Percentiles rank a stretch among this genome's conserved stretches.
phyloP scores from a whole-genome alignment of 495 filamentous ascomycete species.

The Melanomma pulvis-pyrius region DNA sequence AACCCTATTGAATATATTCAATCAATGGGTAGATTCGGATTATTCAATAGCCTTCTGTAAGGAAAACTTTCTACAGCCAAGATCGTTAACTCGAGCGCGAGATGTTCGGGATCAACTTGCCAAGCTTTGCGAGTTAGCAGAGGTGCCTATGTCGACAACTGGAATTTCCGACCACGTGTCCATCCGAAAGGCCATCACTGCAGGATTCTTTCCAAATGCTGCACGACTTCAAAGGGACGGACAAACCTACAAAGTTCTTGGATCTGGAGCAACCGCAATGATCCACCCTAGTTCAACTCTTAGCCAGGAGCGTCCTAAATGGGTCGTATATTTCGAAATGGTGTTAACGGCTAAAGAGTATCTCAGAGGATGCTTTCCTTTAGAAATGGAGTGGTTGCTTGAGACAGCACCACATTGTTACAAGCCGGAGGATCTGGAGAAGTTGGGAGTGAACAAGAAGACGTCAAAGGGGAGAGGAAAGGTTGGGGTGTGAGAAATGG shows the following conservation, averaged over 20 bases:
- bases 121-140: constrained; percentile 93
- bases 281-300: constrained; percentile 85
- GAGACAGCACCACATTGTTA: constrained; percentile 96
- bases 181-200: constrained; percentile 83
- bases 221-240: constrained; percentile 82
- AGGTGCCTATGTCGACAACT: constrained; percentile 71
- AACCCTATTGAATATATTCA: constrained; percentile 93
- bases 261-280: constrained; percentile 84
- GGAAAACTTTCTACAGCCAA: constrained; percentile 94
- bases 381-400: constrained; percentile 81
- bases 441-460: constrained; percentile 76
- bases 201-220: constrained; percentile 95
- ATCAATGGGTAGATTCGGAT: constrained; percentile 93
- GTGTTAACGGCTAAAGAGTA: constrained; percentile 94
- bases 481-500: neutral
- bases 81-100: constrained; percentile 79
- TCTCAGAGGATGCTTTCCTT: constrained; percentile 83
- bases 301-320: constrained; percentile 75
- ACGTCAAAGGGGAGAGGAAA: constrained; percentile 57
- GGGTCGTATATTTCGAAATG: constrained; percentile 89
- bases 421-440: constrained; percentile 90
- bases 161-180: constrained; percentile 72
- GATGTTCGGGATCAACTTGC: constrained; percentile 93
- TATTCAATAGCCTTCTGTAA: constrained; percentile 86
- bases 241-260: constrained; percentile 91